Percentiles rank a stretch among this genome's conserved stretches.
phyloP scores from a whole-genome alignment of 1,284 basidiomycete genomes.

The Stereum hirsutum region DNA sequence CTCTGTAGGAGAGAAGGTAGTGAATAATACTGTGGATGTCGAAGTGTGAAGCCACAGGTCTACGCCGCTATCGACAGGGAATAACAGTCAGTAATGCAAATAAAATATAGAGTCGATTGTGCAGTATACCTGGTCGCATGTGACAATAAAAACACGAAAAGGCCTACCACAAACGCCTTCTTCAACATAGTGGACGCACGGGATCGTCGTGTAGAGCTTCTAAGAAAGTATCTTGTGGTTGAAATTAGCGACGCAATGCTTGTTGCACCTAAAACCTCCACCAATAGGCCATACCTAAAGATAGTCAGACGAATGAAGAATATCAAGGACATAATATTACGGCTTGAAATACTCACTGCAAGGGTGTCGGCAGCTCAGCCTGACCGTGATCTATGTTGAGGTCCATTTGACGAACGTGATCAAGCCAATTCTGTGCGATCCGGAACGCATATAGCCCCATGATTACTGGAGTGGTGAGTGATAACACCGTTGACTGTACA shows the following conservation, averaged over 20 bases:
- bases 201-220: not conserved
- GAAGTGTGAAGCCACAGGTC: conserved; percentile 2
- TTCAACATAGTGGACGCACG: not conserved
- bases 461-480: not conserved
- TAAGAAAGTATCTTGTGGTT: not conserved
- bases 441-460: conserved; percentile 1
- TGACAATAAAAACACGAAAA: not conserved
- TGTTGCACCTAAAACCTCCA: not conserved
- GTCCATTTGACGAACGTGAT: not conserved
- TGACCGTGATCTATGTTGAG: not conserved
- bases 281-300: not conserved
- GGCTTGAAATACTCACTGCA: conserved; percentile 1
- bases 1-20: not conserved
- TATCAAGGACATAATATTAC: not conserved
- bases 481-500: not conserved
- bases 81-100: too few species aligned
- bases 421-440: not conserved
- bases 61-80: not conserved
- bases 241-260: not conserved
- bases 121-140: not conserved
- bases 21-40: not conserved
- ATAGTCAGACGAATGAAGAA: too few species aligned
- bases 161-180: not conserved
- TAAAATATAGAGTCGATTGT: not conserved
- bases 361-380: not conserved